Conservation (phyloP, 148 eudicot genomes). For the Vaccinium macrocarpon region DNA sequence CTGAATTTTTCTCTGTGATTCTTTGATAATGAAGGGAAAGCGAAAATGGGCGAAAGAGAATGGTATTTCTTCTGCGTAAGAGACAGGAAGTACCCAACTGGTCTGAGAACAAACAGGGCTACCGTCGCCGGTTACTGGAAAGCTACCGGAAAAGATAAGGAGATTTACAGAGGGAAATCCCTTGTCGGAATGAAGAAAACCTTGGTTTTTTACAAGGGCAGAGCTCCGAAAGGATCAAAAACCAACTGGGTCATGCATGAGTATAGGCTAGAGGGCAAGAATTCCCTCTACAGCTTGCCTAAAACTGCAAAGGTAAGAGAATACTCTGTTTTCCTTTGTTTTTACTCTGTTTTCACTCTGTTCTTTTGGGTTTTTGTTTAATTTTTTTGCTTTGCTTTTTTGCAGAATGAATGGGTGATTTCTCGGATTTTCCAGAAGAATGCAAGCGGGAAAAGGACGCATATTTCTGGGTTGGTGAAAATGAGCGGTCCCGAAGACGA, state of each 20-base stretch:
- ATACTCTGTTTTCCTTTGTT: neutral
- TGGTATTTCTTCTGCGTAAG: constrained; percentile 75
- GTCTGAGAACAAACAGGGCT: constrained; percentile 70
- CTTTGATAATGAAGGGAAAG: constrained; percentile 37
- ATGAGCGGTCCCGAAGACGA: neutral
- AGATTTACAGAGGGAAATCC: constrained; percentile 41
- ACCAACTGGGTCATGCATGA: constrained; percentile 95
- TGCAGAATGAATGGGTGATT: constrained; percentile 85
- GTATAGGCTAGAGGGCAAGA: constrained; percentile 61
- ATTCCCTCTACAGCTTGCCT: constrained; percentile 27
- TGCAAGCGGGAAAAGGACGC: constrained; percentile 42
- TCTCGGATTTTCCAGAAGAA: constrained; percentile 63
- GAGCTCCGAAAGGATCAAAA: constrained; percentile 82
- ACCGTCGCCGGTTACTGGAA: constrained; percentile 83
- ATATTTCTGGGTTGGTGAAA: constrained; percentile 30
- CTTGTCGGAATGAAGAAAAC: constrained; percentile 95
- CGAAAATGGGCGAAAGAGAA: constrained; percentile 77
- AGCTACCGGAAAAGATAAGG: constrained; percentile 92
- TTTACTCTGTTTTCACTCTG: neutral
- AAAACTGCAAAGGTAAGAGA: constrained; percentile 36
- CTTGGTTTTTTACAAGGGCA: constrained; percentile 74
- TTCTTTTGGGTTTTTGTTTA: neutral
- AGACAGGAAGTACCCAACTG: constrained; percentile 77
- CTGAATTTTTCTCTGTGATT: neutral
- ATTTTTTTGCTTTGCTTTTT: neutral